Base-by-base conservation (phyloP, 768 basidiomycete species). In the Boletus barrowsii region DNA sequence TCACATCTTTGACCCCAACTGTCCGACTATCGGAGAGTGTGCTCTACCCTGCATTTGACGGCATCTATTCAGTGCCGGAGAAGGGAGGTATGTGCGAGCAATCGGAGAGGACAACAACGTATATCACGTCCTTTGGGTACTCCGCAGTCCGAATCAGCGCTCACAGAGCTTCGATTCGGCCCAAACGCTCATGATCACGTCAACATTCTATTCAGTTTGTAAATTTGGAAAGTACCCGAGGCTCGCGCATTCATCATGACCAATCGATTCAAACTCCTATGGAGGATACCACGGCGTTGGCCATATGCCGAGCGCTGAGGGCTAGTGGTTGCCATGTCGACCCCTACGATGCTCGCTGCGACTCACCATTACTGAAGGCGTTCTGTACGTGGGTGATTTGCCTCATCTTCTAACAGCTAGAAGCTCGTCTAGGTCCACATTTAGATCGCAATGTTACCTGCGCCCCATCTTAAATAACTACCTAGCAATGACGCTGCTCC, bases 101-200 rank as follows among this genome's bases (percentile, higher is more conserved):
- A 32, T 43, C 32, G 49, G 47, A 33, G 17, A n/a, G 15, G 13
- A 14, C 9, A 11, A 10, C 33, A 10, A 55, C 36, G 13, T 5
- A 30, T 22, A 20, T 17, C 17, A 48, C 24, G 13, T 18, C 10
- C 29, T 11, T 49, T 42, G 44, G 30, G 1, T 14, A 45, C 49
- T 40, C 51, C 54, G 58, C 32, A 50, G 45, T 45, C n/a, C 37
- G 37, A 13, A 49, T 43, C 47, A 43, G 53, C 41, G 53, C 41
- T 32, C 53, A 18, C 35, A n/a, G 13, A 41, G 24, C 26, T 49
- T 54, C 33, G 9, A 6, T 15, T 46, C 32, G 4, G 7, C 20
- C 22, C 17, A 17, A 18, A 22, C 45, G 20, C 18, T 49, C 20
- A 5, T 39, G 6, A 42, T 40, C 58, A 50, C 49, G 30, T 49